Evolutionary conservation across 2,329 filamentous ascomycete genomes (phyloP).

Genomic region (Stachybotrys elegans): DNA sequence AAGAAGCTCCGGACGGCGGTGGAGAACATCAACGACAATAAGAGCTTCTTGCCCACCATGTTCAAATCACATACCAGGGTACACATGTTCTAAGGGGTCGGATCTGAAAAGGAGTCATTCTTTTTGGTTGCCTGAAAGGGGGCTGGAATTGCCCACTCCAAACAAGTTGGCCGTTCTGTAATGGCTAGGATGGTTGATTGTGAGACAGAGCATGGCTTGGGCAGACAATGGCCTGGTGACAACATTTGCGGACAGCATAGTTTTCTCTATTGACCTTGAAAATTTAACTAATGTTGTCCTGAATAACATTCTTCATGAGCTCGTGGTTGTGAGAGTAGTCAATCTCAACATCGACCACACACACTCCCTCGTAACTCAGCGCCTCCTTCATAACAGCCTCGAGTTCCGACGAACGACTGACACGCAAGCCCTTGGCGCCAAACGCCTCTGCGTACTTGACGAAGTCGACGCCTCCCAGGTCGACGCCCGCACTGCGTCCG

Average conservation of each 20-base stretch:
- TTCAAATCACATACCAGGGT: constrained; percentile 2
- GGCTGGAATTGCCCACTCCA: no score
- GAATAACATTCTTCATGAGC: not conserved
- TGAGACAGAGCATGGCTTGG: no score
- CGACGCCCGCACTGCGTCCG: not conserved
- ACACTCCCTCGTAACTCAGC: not conserved
- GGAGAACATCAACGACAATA: constrained; percentile 4
- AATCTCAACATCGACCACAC: not conserved
- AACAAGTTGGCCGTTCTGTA: no score
- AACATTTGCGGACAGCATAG: no score
- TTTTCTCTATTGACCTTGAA: no score
- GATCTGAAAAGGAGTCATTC: no score
- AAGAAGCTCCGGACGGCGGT: constrained; percentile 1
- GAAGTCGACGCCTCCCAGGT: not conserved
- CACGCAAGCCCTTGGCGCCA: not conserved
- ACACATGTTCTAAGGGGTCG: constrained; percentile 4
- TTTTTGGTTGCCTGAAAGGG: no score
- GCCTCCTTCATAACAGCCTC: not conserved
- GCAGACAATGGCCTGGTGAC: no score
- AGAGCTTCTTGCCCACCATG: constrained; percentile 3
- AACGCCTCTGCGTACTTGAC: not conserved
- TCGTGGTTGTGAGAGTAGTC: not conserved
- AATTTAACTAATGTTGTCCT: no score
- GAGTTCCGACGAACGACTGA: not conserved
- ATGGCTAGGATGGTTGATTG: no score